Conservation (phyloP, 176 grass and related monocot genomes). For the Triticum monococcum region DNA sequence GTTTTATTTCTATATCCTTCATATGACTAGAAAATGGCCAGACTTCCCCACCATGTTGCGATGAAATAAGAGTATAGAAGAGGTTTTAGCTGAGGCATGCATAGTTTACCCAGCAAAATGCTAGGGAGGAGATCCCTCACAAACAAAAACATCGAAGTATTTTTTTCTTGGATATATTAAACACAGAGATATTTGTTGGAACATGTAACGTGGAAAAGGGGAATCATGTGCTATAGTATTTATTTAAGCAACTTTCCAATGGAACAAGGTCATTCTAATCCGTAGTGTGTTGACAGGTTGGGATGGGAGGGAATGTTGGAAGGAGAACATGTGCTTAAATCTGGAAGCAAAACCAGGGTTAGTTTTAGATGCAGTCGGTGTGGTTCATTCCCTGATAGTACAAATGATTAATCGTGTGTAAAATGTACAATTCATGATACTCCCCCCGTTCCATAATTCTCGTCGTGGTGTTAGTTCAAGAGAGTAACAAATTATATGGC, state of each 20-base stretch:
- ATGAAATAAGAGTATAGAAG: neutral
- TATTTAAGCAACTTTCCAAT: neutral
- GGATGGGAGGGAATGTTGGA: neutral
- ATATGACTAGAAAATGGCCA: neutral
- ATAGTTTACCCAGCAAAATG: too few species aligned
- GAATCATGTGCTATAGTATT: neutral
- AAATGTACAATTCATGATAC: neutral
- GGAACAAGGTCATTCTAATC: neutral
- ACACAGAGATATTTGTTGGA: slow-evolving; percentile 9
- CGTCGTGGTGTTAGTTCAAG: neutral
- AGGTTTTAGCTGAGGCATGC: neutral
- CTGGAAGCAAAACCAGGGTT: neutral
- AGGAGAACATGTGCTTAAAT: neutral
- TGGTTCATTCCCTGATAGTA: neutral
- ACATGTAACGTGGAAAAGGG: neutral
- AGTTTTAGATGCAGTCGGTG: neutral
- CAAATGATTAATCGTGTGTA: neutral
- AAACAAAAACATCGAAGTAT: neutral
- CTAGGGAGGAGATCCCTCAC: neutral
- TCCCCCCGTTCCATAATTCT: too few species aligned
- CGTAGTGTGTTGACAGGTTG: slow-evolving; percentile 9
- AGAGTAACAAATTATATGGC: neutral
- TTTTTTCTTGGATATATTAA: neutral
- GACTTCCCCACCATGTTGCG: neutral
- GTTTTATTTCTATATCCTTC: neutral